Evolutionary conservation across 495 filamentous ascomycete genomes (phyloP), one percentile per base, ranked within the genome.

Genomic region (Penicillium robsamsonii): DNA sequence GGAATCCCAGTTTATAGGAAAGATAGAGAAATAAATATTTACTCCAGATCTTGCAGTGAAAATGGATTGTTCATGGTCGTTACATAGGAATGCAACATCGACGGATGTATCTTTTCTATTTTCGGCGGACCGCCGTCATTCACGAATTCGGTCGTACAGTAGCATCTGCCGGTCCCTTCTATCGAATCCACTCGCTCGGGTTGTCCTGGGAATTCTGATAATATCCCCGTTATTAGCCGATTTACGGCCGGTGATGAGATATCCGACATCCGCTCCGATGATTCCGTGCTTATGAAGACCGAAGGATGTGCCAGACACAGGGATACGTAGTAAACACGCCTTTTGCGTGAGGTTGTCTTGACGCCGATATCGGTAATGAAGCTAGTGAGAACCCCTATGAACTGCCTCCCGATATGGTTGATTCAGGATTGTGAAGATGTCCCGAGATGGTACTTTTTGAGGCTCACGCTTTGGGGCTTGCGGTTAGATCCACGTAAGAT

Each of bases 161-260:
- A 46, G 51, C 20, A 35, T 47, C 25, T 18, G 25, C 6, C 24
- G 18, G 45, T n/a, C 33, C 20, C 22, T 13, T 42, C 50, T n/a
- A n/a, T 22, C 17, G 52, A 35, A 43, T 46, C 52, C 52, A 54
- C 43, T 46, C 31, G 25, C 37, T 52, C 31, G 42, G 33, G 3
- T 38, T 29, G 10, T 17, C 22, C 41, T 38, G 33, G 24, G 17
- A 46, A 18, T 27, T 27, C 42, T 3, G 41, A 27, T 25, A 22
- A 15, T 52, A 12, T 5, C 31, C 46, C 52, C 52, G 52, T 24
- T 46, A 38, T 37, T 54, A 54, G 27, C 52, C 52, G 52, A 33
- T 20, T n/a, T 45, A 8, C 20, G 17, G 29, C 31, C 20, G 18
- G 11, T 35, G 13, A 54, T 46, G 15, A 37, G 41, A 54, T n/a